phyloP scores from a whole-genome alignment of 495 filamentous ascomycete species.

The Beverwykella pulmonaria region DNA sequence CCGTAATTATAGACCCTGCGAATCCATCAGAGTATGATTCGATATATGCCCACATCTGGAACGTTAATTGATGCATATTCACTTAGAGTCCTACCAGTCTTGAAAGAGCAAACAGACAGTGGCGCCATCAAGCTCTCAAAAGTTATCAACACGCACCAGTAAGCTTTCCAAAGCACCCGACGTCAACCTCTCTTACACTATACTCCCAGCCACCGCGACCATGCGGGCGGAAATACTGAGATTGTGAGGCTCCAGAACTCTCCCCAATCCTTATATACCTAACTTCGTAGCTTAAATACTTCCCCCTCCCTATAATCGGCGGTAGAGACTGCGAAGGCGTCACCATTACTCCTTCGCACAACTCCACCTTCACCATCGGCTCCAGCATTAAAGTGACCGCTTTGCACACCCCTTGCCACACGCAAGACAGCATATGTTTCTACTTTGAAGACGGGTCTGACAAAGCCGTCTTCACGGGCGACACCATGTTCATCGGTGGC shows the following conservation, averaged over 20 bases:
- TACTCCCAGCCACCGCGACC: conserved; percentile 78
- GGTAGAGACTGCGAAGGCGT: conserved; percentile 84
- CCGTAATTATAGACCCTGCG: conserved; percentile 95
- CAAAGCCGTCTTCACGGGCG: conserved; percentile 88
- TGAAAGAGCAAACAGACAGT: conserved; percentile 70
- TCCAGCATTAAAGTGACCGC: conserved; percentile 78
- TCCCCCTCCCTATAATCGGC: conserved; percentile 73
- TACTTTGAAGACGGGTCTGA: conserved; percentile 74
- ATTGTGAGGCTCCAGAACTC: conserved; percentile 55
- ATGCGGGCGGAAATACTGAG: conserved; percentile 87
- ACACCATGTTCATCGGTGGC: conserved; percentile 86
- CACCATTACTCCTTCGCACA: conserved; percentile 71
- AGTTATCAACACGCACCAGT: conserved; percentile 98
- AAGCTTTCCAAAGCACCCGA: conserved; percentile 42
- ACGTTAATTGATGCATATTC: conserved; percentile 4
- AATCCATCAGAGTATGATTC: conserved; percentile 81
- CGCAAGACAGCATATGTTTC: conserved; percentile 96
- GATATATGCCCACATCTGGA: background rate
- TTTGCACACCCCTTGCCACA: conserved; percentile 96
- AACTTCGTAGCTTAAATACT: conserved; percentile 65
- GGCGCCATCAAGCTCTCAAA: conserved; percentile 79
- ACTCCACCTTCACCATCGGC: conserved; percentile 80
- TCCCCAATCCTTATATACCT: background rate
- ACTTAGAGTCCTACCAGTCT: conserved; percentile 73
- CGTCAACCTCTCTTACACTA: background rate